These are phyloP conservation scores for Dentipellis sp. DNA, from an alignment of 768 basidiomycete species.

Conservation along the genomic window DNA sequence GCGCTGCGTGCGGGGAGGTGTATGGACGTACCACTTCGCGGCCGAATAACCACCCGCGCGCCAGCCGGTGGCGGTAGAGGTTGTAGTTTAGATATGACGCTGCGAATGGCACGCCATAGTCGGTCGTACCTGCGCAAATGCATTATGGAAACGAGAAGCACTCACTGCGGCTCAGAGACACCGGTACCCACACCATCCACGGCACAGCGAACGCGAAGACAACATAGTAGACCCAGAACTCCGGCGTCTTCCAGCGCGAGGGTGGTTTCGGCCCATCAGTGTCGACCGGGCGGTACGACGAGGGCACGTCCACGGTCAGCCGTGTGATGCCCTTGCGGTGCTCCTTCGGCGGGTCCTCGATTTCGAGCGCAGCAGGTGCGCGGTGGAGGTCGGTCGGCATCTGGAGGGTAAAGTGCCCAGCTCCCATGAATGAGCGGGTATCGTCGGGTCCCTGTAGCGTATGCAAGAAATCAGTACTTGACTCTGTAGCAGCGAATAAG, in stretches of 20 bases:
- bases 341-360: neutral
- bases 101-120: slow-evolving; percentile 20
- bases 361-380: slow-evolving; percentile 4
- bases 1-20: neutral
- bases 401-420: slow-evolving; percentile 15
- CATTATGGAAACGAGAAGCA: slow-evolving; percentile 16
- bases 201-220: slow-evolving; percentile 55
- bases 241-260: slow-evolving; percentile 68
- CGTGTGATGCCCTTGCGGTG: slow-evolving; percentile 24
- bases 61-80: slow-evolving; percentile 47
- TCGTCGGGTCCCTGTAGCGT: too few relatives aligned
- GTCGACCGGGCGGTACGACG: slow-evolving; percentile 22
- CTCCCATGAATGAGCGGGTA: slow-evolving; percentile 10
- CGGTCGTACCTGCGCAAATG: neutral
- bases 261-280: slow-evolving; percentile 24
- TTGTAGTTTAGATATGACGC: slow-evolving; percentile 70
- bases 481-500: neutral
- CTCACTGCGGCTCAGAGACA: slow-evolving; percentile 67
- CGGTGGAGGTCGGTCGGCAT: slow-evolving; percentile 23
- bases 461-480: neutral
- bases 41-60: slow-evolving; percentile 74
- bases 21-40: slow-evolving; percentile 49
- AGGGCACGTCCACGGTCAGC: slow-evolving; percentile 51
- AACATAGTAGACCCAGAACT: slow-evolving; percentile 72
- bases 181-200: slow-evolving; percentile 68